Conservation (phyloP, 163 green algal species). For the Smithsoniella earleae region DNA sequence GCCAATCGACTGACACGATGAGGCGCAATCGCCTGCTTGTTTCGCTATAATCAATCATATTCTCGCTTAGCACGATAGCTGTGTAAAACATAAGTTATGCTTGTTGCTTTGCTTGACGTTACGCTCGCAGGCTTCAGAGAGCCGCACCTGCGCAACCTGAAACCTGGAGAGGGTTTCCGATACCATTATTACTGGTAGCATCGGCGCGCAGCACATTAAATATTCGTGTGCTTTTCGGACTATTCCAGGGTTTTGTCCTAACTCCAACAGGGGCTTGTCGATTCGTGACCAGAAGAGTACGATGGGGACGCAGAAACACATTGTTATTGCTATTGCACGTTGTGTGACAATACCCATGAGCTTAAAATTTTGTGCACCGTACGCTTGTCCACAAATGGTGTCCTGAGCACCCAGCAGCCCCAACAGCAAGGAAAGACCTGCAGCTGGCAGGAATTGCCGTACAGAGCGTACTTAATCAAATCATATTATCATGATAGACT, state of each 20-base stretch:
- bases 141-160: background rate
- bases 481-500: no score
- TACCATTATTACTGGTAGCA: background rate
- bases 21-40: background rate
- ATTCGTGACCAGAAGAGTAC: background rate
- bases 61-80: no score
- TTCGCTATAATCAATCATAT: background rate
- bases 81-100: no score
- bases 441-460: no score
- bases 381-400: conserved; percentile 15
- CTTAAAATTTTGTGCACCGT: background rate
- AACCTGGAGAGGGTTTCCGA: background rate
- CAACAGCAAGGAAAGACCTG: background rate
- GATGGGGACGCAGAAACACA: background rate
- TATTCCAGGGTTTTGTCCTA: background rate
- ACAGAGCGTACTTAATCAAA: no score
- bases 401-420: background rate
- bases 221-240: background rate
- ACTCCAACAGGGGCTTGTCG: background rate
- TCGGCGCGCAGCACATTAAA: background rate
- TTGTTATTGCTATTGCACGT: background rate
- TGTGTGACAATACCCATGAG: background rate
- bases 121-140: no score
- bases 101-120: no score
- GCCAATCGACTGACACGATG: background rate